Evolutionary conservation across 2,329 filamentous ascomycete species (phyloP).

Genomic region (Phaeosphaeria sp.): DNA sequence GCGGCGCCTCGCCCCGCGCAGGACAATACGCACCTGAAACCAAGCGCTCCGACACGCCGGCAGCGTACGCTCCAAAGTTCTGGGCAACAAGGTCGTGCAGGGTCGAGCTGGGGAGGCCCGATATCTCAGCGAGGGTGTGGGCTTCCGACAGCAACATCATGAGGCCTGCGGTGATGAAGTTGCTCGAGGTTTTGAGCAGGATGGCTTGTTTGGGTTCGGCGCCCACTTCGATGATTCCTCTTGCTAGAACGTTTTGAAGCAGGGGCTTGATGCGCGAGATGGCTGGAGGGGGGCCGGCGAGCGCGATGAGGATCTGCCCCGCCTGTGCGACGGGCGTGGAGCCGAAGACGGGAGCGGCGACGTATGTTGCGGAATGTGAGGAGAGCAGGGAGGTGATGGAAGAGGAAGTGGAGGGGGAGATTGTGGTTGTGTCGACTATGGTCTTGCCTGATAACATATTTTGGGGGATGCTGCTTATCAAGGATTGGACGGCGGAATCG

Average conservation of each 20-base stretch:
- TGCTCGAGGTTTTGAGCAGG: slow-evolving; percentile 58
- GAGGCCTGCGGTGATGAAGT: slow-evolving; percentile 58
- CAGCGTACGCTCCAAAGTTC: slow-evolving; percentile 38
- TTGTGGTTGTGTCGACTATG: slow-evolving; percentile 59
- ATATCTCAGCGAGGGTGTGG: slow-evolving; percentile 58
- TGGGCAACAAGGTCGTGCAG: slow-evolving; percentile 53
- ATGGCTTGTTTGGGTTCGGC: slow-evolving; percentile 53
- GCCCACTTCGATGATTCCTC: slow-evolving; percentile 53
- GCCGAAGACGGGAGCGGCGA: slow-evolving; percentile 59
- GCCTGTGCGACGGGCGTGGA: slow-evolving; percentile 57
- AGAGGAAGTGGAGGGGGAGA: slow-evolving; percentile 55
- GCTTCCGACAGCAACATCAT: slow-evolving; percentile 59
- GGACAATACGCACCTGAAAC: slow-evolving; percentile 37
- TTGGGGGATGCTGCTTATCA: slow-evolving; percentile 27
- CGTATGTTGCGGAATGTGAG: slow-evolving; percentile 42
- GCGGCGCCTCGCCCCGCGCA: slow-evolving; percentile 44
- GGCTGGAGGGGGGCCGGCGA: slow-evolving; percentile 51
- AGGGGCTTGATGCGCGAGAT: slow-evolving; percentile 48
- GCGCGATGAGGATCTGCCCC: slow-evolving; percentile 55
- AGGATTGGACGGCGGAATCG: slow-evolving; percentile 48
- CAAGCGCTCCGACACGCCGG: slow-evolving; percentile 33
- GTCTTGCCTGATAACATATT: slow-evolving; percentile 46
- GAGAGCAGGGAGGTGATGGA: slow-evolving; percentile 36
- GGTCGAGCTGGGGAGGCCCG: slow-evolving; percentile 48
- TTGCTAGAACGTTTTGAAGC: slow-evolving; percentile 50